phyloP scores from a whole-genome alignment of 2,329 filamentous ascomycete genomes.

The Hymenoscyphus scutula region DNA sequence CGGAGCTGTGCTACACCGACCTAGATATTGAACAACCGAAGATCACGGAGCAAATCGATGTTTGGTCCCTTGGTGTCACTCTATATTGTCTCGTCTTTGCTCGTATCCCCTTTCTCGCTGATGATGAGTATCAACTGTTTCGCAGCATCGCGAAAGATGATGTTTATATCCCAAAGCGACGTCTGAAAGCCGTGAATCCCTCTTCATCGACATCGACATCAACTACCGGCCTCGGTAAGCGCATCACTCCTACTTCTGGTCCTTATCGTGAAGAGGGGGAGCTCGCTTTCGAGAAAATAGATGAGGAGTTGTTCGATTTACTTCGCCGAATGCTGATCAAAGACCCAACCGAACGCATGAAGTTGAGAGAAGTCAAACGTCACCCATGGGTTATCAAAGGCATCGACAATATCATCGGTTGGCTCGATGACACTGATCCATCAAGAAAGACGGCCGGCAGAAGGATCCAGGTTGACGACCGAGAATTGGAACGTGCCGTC shows the following conservation, averaged over 20 bases:
- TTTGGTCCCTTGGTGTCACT: slow-evolving; percentile 96
- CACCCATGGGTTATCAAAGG: slow-evolving; percentile 88
- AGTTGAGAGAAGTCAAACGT: slow-evolving; percentile 85
- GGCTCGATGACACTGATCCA: slow-evolving; percentile 95
- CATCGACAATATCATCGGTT: slow-evolving; percentile 69
- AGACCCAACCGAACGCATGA: slow-evolving; percentile 84
- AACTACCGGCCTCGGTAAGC: slow-evolving; percentile 53
- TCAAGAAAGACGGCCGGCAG: slow-evolving; percentile 72
- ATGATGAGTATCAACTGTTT: slow-evolving; percentile 91
- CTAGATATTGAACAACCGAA: slow-evolving; percentile 65
- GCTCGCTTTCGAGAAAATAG: slow-evolving; percentile 80
- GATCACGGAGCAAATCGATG: slow-evolving; percentile 90
- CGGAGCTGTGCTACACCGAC: slow-evolving; percentile 91
- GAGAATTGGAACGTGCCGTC: slow-evolving; percentile 86
- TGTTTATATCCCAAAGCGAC: slow-evolving; percentile 80
- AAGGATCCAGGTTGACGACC: slow-evolving; percentile 88
- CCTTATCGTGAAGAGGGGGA: slow-evolving; percentile 76
- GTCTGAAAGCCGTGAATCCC: slow-evolving; percentile 73
- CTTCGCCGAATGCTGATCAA: slow-evolving; percentile 79
- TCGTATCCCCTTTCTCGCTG: slow-evolving; percentile 87
- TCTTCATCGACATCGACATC: slow-evolving; percentile 50
- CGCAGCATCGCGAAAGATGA: slow-evolving; percentile 87
- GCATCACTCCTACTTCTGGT: slow-evolving; percentile 44
- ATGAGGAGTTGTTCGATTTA: slow-evolving; percentile 76
- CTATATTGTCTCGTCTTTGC: slow-evolving; percentile 94